Conservation (phyloP, 495 filamentous ascomycete species). For the Aspergillus carlsbadensis region DNA sequence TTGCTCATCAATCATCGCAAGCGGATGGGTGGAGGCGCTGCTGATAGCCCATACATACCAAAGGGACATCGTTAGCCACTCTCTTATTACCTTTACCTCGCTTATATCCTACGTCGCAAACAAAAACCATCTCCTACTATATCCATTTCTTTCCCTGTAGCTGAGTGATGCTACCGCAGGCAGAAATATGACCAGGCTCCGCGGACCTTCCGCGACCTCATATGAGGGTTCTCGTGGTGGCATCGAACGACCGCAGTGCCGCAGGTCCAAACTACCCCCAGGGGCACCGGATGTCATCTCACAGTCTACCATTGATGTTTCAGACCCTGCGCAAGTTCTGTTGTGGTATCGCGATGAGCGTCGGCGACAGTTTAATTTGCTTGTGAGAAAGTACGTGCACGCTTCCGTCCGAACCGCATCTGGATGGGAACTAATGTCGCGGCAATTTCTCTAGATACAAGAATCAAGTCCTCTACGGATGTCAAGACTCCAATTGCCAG, state of each 20-base stretch:
- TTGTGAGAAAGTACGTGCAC: constrained; percentile 40
- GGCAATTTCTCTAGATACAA: constrained; percentile 66
- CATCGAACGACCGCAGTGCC: constrained; percentile 31
- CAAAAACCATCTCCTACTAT: background rate
- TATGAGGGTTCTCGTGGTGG: constrained; percentile 31
- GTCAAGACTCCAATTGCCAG: constrained; percentile 64
- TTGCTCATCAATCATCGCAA: background rate
- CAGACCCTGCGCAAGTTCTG: constrained; percentile 44
- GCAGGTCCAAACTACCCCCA: constrained; percentile 45
- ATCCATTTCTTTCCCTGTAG: background rate
- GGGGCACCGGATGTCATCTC: constrained; percentile 49
- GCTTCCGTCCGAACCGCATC: background rate
- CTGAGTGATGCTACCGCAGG: constrained; percentile 29
- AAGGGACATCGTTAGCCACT: background rate
- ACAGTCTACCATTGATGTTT: constrained; percentile 50
- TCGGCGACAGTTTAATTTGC: constrained; percentile 48
- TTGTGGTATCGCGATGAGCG: constrained; percentile 51
- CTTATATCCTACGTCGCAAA: background rate
- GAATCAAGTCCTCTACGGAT: constrained; percentile 80
- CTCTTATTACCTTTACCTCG: background rate
- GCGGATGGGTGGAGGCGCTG: background rate
- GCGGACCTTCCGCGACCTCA: constrained; percentile 44
- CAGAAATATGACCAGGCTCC: constrained; percentile 46
- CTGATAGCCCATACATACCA: background rate
- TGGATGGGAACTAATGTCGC: constrained; percentile 10